A percentile compares a stretch with the other conserved stretches of the same genome.
phyloP scores from a whole-genome alignment of 2,329 filamentous ascomycete species.

The Acrodontium crateriforme region DNA sequence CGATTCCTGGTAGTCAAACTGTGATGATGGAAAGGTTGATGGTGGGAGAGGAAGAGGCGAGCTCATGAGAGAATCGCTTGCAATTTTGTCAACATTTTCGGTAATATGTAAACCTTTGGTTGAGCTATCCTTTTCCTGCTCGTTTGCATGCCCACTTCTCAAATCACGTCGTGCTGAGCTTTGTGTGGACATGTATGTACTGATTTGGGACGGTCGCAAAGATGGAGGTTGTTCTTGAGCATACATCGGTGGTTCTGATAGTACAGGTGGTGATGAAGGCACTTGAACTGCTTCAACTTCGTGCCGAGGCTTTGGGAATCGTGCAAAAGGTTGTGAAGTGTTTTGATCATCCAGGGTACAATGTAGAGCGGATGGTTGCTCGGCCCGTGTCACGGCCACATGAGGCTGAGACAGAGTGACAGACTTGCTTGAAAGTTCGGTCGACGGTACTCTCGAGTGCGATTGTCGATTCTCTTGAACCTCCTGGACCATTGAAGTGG shows the following conservation, averaged over 20 bases:
- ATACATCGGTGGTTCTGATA: no score
- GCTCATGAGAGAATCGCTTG: no score
- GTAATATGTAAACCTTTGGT: no score
- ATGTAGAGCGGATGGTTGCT: not conserved
- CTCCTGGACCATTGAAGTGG: no score
- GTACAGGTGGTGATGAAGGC: slow-evolving; percentile 8
- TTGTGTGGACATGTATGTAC: slow-evolving; percentile 10
- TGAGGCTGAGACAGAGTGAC: not conserved
- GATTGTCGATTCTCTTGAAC: slow-evolving; percentile 1
- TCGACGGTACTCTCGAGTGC: not conserved
- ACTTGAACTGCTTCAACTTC: slow-evolving; percentile 2
- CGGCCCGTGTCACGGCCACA: not conserved
- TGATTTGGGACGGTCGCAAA: slow-evolving; percentile 9
- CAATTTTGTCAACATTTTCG: no score
- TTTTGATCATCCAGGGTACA: not conserved
- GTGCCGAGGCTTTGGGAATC: not conserved
- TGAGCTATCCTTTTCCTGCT: no score
- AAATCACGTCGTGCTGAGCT: no score
- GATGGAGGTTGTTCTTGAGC: no score
- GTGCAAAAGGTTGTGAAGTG: not conserved
- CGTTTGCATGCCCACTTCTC: no score
- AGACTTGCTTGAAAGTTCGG: not conserved
- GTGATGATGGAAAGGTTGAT: no score
- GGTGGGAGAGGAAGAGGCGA: no score
- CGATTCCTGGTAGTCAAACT: no score